Base-by-base conservation (phyloP, 345 rosid species). In the Eucalyptus cloeziana region DNA sequence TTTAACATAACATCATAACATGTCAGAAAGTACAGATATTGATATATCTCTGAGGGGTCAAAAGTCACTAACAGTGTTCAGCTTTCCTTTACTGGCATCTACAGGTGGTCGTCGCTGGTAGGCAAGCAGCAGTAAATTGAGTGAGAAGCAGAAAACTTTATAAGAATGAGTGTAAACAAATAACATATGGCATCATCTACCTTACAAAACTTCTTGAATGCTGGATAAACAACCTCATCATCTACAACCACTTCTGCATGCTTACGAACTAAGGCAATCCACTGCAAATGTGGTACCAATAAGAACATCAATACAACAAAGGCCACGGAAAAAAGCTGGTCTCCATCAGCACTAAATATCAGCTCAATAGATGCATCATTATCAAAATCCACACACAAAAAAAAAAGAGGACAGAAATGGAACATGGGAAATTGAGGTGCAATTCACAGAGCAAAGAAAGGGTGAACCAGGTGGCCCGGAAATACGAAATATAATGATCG, bases 171-270 rank as follows among this genome's bases (percentile, higher is more conserved):
- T 6, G 83, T 21, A 40, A 91, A 60, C 86, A 85, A 64, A 69
- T 13, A 47, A 52, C 24, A 10, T 71, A 58, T 40, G 80, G 5
- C 76, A 88, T 30, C 51, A 31, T 50, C 37, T 92, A 97, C 99
- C 99, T 95, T 96, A 92, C 99, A 97, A 89, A 90, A 92, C 86
- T 94, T 96, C 93, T 93, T 93, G 89, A 96, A 97, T 87, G 94
- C 93, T 19, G 95, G 93, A 90, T 95, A 94, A 85, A 95, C 92
- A 76, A 91, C 90, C 86, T 94, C 95, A 93, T 96, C 99, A 89
- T 94, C 94, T 67, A 94, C 96, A 85, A 97, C 89, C 31, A 94
- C 94, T 90, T 95, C 94, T 49, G 97, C 99, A 90, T 96, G 98
- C 80, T 94, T 94, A 87, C 99, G 94, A 85, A 95, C 79, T 90